phyloP scores from a whole-genome alignment of 1,284 basidiomycete species.

The Moniliella sp. region DNA sequence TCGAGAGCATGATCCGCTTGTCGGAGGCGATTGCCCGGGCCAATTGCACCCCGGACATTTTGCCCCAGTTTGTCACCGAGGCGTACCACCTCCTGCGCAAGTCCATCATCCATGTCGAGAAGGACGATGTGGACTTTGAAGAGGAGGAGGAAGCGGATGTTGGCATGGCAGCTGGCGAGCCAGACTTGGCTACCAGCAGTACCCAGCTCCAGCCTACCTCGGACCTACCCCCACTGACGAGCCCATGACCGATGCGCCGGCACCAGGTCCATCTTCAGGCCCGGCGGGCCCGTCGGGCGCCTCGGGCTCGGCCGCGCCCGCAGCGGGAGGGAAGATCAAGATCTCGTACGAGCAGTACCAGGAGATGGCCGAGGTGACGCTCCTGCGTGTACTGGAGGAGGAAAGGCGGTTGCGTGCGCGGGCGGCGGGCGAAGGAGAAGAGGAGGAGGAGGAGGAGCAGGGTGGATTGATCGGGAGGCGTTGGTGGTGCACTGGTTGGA shows the following conservation, averaged over 20 bases:
- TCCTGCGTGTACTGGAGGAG: constrained; percentile 58
- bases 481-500: constrained; percentile 91
- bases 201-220: constrained; percentile 1
- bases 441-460: too few species aligned
- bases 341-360: constrained; percentile 34
- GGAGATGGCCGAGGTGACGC: constrained; percentile 64
- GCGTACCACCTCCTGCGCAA: constrained; percentile 78
- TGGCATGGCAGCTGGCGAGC: background rate
- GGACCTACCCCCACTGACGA: background rate
- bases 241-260: constrained; percentile 49
- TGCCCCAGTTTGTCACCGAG: constrained; percentile 73
- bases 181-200: background rate
- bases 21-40: constrained; percentile 91
- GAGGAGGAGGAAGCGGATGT: constrained; percentile 43
- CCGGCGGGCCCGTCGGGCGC: background rate
- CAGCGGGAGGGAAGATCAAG: background rate
- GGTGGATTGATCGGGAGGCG: background rate
- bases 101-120: constrained; percentile 97
- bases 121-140: constrained; percentile 78
- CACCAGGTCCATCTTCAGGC: constrained; percentile 37
- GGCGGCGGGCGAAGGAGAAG: too few species aligned
- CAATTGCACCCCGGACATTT: constrained; percentile 61
- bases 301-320: background rate
- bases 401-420: constrained; percentile 51
- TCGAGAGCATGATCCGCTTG: constrained; percentile 89